A percentile compares a stretch with the other conserved stretches of the same genome.
Evolutionary conservation across 352 stramenopile genomes (phyloP).

Genomic region (Globisporangium nagaii): DNA sequence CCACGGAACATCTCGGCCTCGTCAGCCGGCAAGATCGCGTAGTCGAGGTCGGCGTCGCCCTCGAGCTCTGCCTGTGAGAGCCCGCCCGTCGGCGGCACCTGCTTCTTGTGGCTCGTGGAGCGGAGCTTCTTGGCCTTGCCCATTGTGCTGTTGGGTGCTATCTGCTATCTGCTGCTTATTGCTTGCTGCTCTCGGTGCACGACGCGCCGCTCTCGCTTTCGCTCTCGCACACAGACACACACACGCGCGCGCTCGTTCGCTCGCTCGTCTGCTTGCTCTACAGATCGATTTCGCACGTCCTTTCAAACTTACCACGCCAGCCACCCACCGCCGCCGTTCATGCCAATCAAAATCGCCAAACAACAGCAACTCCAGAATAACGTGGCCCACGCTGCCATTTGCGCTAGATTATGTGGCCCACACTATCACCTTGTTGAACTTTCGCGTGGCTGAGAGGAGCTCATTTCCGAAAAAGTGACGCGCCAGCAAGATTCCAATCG

Average conservation of each 20-base stretch:
- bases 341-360: neutral
- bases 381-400: neutral
- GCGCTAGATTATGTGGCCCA: neutral
- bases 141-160: slow-evolving; percentile 38
- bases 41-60: slow-evolving; percentile 28
- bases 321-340: neutral
- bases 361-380: neutral
- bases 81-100: slow-evolving; percentile 49
- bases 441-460: slow-evolving; percentile 3
- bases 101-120: slow-evolving; percentile 83
- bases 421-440: slow-evolving; percentile 1
- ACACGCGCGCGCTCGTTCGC: neutral
- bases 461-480: slow-evolving; percentile 2
- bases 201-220: neutral
- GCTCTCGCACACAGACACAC: neutral
- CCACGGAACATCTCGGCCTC: slow-evolving; percentile 70
- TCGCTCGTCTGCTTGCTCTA: no score
- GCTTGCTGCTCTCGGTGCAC: neutral
- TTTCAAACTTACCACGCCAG: slow-evolving; percentile 4
- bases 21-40: slow-evolving; percentile 38
- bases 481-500: no score
- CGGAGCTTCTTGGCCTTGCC: slow-evolving; percentile 86
- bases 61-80: slow-evolving; percentile 56
- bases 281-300: no score
- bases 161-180: neutral